Conservation (phyloP, 2,329 filamentous ascomycete genomes). For the Colletotrichum sidae region DNA sequence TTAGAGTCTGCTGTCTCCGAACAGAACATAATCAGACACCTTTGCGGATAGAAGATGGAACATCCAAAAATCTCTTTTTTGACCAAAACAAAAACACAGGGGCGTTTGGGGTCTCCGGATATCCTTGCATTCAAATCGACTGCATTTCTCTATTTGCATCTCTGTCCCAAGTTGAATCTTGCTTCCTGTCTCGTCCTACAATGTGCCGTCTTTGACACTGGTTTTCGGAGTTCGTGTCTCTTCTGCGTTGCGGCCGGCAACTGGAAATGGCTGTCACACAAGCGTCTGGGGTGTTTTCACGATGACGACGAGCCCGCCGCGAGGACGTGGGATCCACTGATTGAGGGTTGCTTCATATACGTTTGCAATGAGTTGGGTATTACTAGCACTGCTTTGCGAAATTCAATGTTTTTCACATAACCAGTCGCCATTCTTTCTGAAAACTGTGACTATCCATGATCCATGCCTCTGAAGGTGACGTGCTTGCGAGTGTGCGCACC, state of each 20-base stretch:
- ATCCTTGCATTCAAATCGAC: conserved; percentile 73
- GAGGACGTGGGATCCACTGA: conserved; percentile 72
- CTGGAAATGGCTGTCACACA: conserved; percentile 69
- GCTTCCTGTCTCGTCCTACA: conserved; percentile 6
- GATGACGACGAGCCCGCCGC: conserved; percentile 52
- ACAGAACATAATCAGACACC: conserved; percentile 58
- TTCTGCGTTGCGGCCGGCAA: conserved; percentile 66
- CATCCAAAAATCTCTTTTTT: conserved; percentile 64
- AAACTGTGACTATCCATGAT: not conserved
- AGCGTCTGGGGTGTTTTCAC: conserved; percentile 58
- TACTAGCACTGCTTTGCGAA: conserved; percentile 67
- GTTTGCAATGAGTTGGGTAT: conserved; percentile 60
- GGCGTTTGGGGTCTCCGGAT: conserved; percentile 84
- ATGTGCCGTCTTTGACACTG: conserved; percentile 21
- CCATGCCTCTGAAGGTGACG: not conserved
- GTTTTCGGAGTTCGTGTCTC: conserved; percentile 36
- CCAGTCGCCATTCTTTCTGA: conserved; percentile 2
- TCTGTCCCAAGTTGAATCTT: conserved; percentile 6
- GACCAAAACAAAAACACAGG: conserved; percentile 61
- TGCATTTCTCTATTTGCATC: conserved; percentile 48
- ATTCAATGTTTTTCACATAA: conserved; percentile 66
- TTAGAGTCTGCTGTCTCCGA: conserved; percentile 47
- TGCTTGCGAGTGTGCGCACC: conserved; percentile 15
- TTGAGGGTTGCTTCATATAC: conserved; percentile 74
- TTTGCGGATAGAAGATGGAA: conserved; percentile 80